Evolutionary conservation across 129 eudicot genomes (phyloP), one percentile per base, ranked within the genome.

Genomic region (Sambucus nigra): DNA sequence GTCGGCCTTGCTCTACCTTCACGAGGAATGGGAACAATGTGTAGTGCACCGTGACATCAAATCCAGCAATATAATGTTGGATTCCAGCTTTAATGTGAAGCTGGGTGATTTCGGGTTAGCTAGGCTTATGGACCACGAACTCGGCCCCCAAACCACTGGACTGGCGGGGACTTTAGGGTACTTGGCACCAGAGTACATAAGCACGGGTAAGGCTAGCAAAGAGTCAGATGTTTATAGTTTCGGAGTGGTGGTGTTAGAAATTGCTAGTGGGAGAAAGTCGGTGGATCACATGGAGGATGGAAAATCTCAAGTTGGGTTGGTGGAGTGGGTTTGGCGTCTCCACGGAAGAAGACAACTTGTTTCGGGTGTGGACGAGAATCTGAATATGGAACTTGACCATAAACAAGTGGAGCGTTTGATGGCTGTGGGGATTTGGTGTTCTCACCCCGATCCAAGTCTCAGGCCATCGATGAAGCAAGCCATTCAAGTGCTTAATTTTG

Each of bases 11-110:
- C 71, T 69, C 31, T 78, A 73, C 61, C 68, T 78, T 0, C 85
- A 73, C 13, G 74, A 78, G 53, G 80, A 78, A 63, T 78, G 85
- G 80, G 85, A 69, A 45, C 83, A 72, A 53, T 77, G 75, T 64
- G 80, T 78, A 32, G 76, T 78, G 39, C 85, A 73, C 46, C 53
- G 80, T 18, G 77, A 78, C 57, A 65, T 73, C 28, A 69, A 78
- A 65, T 73, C 80, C 0, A 78, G 80, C 58, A 78, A 69, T 16
- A 49, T 73, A 61, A 69, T 78, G 85, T 64, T 78, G 55, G 85
- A 78, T 26, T 65, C 68, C 2, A 69, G 58, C 40, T 78, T 64
- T 59, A 78, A 78, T 4, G 77, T 74, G 1, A 78, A 73, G 52
- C 62, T 78, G 21, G 80, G 85, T 0, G 85, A 78, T 20, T 78